These are phyloP conservation scores for Cystobasidium onofrii DNA, from an alignment of 768 basidiomycete species.

Conservation along the genomic window DNA sequence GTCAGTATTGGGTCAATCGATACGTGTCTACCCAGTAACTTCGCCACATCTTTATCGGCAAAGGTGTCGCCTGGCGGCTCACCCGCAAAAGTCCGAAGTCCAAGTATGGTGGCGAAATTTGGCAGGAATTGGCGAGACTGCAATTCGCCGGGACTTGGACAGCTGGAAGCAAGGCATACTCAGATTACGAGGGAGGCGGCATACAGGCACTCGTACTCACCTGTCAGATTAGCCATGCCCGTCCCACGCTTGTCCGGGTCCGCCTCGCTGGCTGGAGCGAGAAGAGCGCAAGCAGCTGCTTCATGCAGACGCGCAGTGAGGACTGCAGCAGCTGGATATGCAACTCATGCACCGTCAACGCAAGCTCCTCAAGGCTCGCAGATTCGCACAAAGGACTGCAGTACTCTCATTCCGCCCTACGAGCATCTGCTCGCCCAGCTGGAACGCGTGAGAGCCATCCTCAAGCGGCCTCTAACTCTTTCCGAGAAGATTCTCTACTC, in stretches of 20 bases:
- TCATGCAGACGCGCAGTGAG: background rate
- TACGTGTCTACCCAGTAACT: too few relatives aligned
- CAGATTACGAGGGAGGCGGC: too few relatives aligned
- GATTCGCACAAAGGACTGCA: conserved; percentile 30
- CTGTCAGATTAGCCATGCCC: background rate
- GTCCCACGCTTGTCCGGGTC: background rate
- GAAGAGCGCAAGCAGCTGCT: background rate
- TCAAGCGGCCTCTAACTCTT: conserved; percentile 75
- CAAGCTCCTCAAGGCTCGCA: background rate
- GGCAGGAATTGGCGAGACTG: background rate
- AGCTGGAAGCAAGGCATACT: background rate
- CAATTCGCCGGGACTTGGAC: background rate
- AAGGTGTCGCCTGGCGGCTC: background rate
- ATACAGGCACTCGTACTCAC: too few relatives aligned
- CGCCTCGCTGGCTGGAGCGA: background rate
- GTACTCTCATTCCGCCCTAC: conserved; percentile 70
- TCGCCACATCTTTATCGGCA: too few relatives aligned
- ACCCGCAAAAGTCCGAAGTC: background rate
- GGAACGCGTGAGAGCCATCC: conserved; percentile 57
- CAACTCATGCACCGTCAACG: conserved; percentile 9
- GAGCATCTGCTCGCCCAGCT: conserved; percentile 61
- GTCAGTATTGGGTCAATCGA: too few relatives aligned
- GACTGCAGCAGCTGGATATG: background rate
- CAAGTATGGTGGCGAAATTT: background rate
- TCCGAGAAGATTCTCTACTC: conserved; percentile 97